Conservation (phyloP, 257 asterid species). For the Scutellaria baicalensis region DNA sequence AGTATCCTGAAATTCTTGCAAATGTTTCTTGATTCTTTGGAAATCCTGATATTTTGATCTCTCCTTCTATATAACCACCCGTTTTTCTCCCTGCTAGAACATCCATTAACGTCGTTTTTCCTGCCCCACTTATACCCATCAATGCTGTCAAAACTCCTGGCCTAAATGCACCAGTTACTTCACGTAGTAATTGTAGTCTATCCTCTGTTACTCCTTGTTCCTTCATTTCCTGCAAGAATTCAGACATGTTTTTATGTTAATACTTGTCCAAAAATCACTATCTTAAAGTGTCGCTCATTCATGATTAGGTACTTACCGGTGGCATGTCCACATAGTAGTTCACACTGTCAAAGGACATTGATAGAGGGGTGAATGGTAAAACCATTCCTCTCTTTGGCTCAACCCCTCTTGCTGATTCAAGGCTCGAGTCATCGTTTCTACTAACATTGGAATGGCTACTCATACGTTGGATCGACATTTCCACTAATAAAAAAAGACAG, state of each 20-base stretch:
- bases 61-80: slow-evolving; percentile 64
- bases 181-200: slow-evolving; percentile 53
- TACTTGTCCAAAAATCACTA: too few species aligned
- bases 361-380: slow-evolving; percentile 61
- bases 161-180: slow-evolving; percentile 60
- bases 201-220: slow-evolving; percentile 56
- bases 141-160: slow-evolving; percentile 68
- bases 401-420: slow-evolving; percentile 25
- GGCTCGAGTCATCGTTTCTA: slow-evolving; percentile 25
- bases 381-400: slow-evolving; percentile 72
- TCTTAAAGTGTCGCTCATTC: background rate
- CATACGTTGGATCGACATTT: slow-evolving; percentile 52
- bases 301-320: slow-evolving; percentile 32
- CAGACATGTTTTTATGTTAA: background rate
- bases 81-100: slow-evolving; percentile 70
- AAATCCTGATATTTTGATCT: slow-evolving; percentile 57
- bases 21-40: slow-evolving; percentile 70
- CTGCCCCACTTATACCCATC: slow-evolving; percentile 80
- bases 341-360: slow-evolving; percentile 62
- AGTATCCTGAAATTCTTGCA: slow-evolving; percentile 73
- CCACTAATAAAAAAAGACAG: slow-evolving; percentile 36
- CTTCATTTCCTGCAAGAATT: slow-evolving; percentile 54
- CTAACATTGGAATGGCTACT: slow-evolving; percentile 34
- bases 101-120: slow-evolving; percentile 72
- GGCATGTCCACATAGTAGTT: slow-evolving; percentile 75